Base-by-base conservation (phyloP, 495 filamentous ascomycete genomes). In the Tuber microsphaerosporum region DNA sequence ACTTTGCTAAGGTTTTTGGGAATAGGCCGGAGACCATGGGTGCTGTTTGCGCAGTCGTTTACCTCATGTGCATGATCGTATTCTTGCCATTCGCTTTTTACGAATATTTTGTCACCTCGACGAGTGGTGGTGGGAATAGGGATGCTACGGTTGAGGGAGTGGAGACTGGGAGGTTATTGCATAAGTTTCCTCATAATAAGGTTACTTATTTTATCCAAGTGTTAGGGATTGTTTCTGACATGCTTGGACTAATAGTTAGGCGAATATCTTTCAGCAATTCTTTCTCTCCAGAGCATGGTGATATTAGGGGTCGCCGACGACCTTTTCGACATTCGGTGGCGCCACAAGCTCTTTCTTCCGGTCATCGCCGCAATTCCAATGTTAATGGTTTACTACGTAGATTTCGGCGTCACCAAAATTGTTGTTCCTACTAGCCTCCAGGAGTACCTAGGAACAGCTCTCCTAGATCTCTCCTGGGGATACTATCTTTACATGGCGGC, bases 81-180 rank as follows among this genome's bases (percentile, higher is more conserved):
- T 98, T 99, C 83, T 93, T 98, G 73, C 95, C 95, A 0, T 98
- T 97, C 84, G 91, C 93, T 3, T 98, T 99, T 84, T 98, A 97
- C 85, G 94, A 97, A 84, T 94, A 99, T 81, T 95, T 99, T 76
- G 94, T 97, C 34, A 91, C 91, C n/a, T 93, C 93, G 31, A 97
- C 96, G 31, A 95, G 93, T 75, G 95, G 94, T 74, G 94, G 93
- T 75, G 94, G 94, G 22, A 97, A 97, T 83, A 87, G 92, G 71
- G 94, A 97, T 84, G 89, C 94, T 26, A 90, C 95, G 17, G 83
- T 92, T 79, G 86, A 88, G 73, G 80, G 81, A 71, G 83, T 86
- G 17, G 86, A 90, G 76, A 82, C 79, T 12, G 81, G 81, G 43
- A 76, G 81, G 26, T 86, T 97, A 39, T 79, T 83, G 71, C 95